Evolutionary conservation across 2,329 filamentous ascomycete genomes (phyloP), one percentile per base, ranked within the genome.

Genomic region (Alternaria brassicae): DNA sequence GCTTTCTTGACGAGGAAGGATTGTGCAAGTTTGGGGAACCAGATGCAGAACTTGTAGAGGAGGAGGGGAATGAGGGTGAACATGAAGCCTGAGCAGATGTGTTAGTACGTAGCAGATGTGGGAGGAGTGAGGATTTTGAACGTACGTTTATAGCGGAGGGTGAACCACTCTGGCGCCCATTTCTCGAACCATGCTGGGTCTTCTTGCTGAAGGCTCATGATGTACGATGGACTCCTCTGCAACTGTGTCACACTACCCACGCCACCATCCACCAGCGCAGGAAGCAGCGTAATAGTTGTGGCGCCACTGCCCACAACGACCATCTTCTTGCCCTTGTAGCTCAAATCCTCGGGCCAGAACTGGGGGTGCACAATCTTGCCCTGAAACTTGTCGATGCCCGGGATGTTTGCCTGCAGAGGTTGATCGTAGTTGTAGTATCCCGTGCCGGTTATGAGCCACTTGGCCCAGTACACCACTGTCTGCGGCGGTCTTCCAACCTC

Each of bases 231-330:
- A 44, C 88, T 92, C 56, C 92, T 87, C 78, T 96, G 92, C 3
- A 96, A 83, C 86, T 94, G 92, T 1, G 91, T 94, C 27, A 93
- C 87, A 13, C 85, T 84, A 5, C 78, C 79, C 5, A 80, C 80
- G 12, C 90, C 91, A 37, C 84, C 85, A 41, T 89, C 79, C 1
- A 88, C 86, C 44, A 96, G 78, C 45, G 83, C 85, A 0, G 92
- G 92, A 3, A 96, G 75, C 1, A 96, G 82, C 0, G 92, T 95
- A 48, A 94, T 79, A 6, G 91, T 89, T 0, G 92, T 96, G 2
- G 92, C 92, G 7, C 92, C 92, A 15, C 86, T 89, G 15, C 91
- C 91, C 62, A 95, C 86, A 58, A 94, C 82, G 41, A 91, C 84
- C 21, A 94, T 81, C 42, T 86, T 85, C 77, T 93, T 92, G 73